Conservation (phyloP, 2,329 filamentous ascomycete species). For the Colletotrichum lentis region DNA sequence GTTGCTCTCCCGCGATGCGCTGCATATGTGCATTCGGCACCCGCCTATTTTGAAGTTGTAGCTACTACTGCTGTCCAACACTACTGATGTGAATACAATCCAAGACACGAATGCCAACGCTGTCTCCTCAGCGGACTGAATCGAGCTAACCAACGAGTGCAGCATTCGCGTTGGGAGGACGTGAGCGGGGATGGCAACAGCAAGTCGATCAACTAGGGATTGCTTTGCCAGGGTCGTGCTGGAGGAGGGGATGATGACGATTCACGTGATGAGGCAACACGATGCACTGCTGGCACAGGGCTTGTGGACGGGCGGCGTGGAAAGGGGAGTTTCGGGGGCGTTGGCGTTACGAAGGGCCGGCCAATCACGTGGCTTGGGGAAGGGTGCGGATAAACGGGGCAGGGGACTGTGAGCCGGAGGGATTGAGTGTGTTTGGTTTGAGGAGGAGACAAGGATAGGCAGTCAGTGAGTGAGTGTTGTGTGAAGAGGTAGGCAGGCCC, state of each 20-base stretch:
- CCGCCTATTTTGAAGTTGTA: no score
- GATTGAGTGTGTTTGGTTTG: no score
- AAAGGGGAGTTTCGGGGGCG: not conserved
- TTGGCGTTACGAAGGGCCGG: not conserved
- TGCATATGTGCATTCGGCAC: no score
- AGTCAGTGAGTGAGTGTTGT: no score
- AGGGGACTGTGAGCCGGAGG: not conserved
- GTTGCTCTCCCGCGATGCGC: not conserved
- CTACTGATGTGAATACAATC: no score
- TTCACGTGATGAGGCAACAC: not conserved
- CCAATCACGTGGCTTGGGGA: slow-evolving; percentile 7
- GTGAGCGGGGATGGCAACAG: not conserved
- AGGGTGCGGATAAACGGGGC: not conserved
- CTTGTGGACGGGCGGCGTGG: not conserved
- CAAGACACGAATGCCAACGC: no score
- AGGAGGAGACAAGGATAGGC: no score
- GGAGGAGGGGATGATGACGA: not conserved
- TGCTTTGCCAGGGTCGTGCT: not conserved
- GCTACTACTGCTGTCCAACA: no score
- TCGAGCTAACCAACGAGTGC: no score
- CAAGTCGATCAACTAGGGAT: not conserved
- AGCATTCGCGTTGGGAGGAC: not conserved
- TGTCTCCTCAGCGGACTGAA: no score
- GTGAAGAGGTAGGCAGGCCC: no score
- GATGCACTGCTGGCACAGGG: not conserved